Percentiles rank a stretch among this genome's conserved stretches.
These are phyloP conservation scores for Letharia columbiana DNA, from an alignment of 495 filamentous ascomycete genomes.

Conservation along the genomic window DNA sequence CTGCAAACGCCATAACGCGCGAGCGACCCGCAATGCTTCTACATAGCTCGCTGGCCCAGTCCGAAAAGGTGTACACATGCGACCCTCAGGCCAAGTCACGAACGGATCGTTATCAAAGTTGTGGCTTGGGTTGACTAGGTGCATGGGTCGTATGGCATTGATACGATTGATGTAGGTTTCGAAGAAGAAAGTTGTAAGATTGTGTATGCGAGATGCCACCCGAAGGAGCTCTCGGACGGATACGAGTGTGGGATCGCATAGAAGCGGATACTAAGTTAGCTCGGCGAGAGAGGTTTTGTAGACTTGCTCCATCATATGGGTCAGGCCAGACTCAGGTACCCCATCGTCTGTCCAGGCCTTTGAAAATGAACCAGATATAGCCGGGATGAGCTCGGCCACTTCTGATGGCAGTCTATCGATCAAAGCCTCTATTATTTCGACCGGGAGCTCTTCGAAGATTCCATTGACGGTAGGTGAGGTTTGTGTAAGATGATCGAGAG, in stretches of 20 bases:
- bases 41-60: neutral
- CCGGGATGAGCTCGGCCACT: conserved; percentile 5
- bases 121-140: conserved; percentile 7
- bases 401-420: neutral
- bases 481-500: conserved; percentile 4
- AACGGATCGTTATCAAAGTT: conserved; percentile 3
- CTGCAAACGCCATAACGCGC: conserved; percentile 14
- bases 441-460: neutral
- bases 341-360: neutral
- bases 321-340: too few relatives aligned
- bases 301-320: too few relatives aligned
- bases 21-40: conserved; percentile 1
- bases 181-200: conserved; percentile 10
- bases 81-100: conserved; percentile 4
- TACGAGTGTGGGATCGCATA: conserved; percentile 1
- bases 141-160: neutral
- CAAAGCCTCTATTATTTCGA: neutral
- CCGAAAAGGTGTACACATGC: conserved; percentile 1
- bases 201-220: conserved; percentile 4
- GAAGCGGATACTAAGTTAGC: neutral
- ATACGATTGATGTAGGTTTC: conserved; percentile 10
- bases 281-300: too few relatives aligned
- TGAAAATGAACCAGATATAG: neutral
- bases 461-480: neutral
- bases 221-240: neutral